These are phyloP conservation scores for Emericellopsis terricola DNA, from an alignment of 495 filamentous ascomycete species.

Conservation along the genomic window DNA sequence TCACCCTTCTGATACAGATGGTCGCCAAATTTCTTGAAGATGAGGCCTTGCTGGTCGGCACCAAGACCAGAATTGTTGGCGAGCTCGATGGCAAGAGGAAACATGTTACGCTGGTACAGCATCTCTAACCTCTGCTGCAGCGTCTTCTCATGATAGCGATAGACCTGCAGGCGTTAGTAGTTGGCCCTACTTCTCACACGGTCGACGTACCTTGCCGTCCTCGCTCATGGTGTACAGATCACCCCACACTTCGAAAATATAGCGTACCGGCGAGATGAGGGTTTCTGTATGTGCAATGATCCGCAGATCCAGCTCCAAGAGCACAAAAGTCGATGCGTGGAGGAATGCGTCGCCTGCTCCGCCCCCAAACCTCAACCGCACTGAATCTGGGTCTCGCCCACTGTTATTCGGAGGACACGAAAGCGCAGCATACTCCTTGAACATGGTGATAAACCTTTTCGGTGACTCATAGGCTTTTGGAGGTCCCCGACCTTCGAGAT, in stretches of 20 bases:
- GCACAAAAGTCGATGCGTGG: conserved; percentile 66
- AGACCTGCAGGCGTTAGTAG: conserved; percentile 32
- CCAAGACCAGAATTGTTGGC: conserved; percentile 78
- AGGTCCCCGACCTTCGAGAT: conserved; percentile 63
- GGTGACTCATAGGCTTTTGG: conserved; percentile 80
- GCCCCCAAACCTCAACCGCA: conserved; percentile 44
- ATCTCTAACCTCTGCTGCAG: conserved; percentile 85
- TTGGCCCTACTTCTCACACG: conserved; percentile 4
- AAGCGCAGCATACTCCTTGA: conserved; percentile 72
- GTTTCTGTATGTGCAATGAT: conserved; percentile 83
- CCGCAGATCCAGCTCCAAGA: conserved; percentile 79
- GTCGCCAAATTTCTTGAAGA: conserved; percentile 87
- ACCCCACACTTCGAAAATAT: conserved; percentile 75
- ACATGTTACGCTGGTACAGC: conserved; percentile 85
- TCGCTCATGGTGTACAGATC: conserved; percentile 74
- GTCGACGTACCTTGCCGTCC: conserved; percentile 59
- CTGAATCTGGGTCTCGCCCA: conserved; percentile 29
- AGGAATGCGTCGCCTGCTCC: conserved; percentile 55
- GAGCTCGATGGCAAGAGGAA: conserved; percentile 77
- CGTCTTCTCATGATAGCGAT: conserved; percentile 81
- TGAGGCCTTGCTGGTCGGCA: conserved; percentile 64
- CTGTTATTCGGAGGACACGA: conserved; percentile 56
- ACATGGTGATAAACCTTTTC: conserved; percentile 66
- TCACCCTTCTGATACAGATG: conserved; percentile 88
- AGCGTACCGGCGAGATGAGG: conserved; percentile 57